Percentiles rank a stretch among this genome's conserved stretches.
These are phyloP conservation scores for Coniochaeta hoffmannii DNA, from an alignment of 2,329 filamentous ascomycete species.

Conservation along the genomic window DNA sequence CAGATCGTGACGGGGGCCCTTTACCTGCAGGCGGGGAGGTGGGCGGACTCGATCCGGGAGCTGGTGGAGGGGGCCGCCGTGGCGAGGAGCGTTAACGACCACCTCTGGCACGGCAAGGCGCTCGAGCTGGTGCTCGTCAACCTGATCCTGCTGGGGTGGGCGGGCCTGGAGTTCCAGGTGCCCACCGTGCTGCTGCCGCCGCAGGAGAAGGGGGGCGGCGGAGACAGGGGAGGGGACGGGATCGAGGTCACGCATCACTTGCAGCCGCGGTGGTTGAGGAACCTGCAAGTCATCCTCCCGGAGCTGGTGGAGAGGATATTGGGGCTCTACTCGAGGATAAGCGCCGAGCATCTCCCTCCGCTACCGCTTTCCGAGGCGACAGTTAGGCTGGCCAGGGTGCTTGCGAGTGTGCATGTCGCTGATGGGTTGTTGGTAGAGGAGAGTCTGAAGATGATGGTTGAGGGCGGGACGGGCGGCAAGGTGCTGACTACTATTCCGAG, in stretches of 20 bases:
- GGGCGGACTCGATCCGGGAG: slow-evolving; percentile 81
- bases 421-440: slow-evolving; percentile 54
- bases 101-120: slow-evolving; percentile 96
- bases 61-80: slow-evolving; percentile 71
- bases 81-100: slow-evolving; percentile 75
- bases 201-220: slow-evolving; percentile 35
- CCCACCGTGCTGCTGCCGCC: slow-evolving; percentile 46
- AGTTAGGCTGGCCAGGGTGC: slow-evolving; percentile 64
- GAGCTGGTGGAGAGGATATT: slow-evolving; percentile 70
- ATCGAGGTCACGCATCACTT: slow-evolving; percentile 30
- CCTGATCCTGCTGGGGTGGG: slow-evolving; percentile 77
- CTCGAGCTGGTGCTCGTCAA: slow-evolving; percentile 81
- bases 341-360: slow-evolving; percentile 62
- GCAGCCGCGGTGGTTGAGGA: slow-evolving; percentile 46
- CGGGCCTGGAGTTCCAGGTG: slow-evolving; percentile 76
- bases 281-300: slow-evolving; percentile 54
- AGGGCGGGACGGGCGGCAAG: slow-evolving; percentile 48
- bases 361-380: slow-evolving; percentile 65
- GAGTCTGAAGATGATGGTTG: slow-evolving; percentile 58
- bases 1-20: slow-evolving; percentile 76
- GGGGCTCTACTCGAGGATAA: slow-evolving; percentile 64
- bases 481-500: slow-evolving; percentile 44
- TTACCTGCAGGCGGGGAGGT: slow-evolving; percentile 82
- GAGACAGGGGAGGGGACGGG: slow-evolving; percentile 27
- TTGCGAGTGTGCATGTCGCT: slow-evolving; percentile 59